Conservation (phyloP, 1,139 yeast genomes). For the Taphrina flavorubra region DNA sequence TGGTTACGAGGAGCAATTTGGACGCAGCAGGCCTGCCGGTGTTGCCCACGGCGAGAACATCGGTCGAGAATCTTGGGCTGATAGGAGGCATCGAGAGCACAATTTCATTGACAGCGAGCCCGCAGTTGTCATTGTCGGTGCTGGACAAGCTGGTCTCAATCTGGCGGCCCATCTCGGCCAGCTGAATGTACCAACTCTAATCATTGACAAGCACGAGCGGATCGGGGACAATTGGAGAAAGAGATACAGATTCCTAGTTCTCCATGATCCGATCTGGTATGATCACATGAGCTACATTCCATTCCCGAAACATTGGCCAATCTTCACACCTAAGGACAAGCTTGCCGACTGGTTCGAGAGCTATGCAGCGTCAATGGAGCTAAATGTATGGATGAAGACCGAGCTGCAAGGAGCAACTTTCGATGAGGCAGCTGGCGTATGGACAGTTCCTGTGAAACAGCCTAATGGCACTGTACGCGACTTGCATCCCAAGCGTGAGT, state of each 20-base stretch:
- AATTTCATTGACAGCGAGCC: conserved; percentile 53
- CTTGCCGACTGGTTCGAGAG: conserved; percentile 56
- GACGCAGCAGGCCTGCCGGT: conserved; percentile 54
- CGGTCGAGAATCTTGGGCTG: conserved; percentile 52
- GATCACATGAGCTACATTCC: conserved; percentile 55
- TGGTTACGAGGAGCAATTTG: conserved; percentile 52
- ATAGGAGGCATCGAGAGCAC: conserved; percentile 44
- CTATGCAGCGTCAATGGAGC: conserved; percentile 54
- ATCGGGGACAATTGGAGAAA: conserved; percentile 59
- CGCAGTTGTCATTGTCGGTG: conserved; percentile 56
- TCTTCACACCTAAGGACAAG: conserved; percentile 57
- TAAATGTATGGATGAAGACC: conserved; percentile 54
- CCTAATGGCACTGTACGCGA: conserved; percentile 48
- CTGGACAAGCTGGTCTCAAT: conserved; percentile 58
- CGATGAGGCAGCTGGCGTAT: conserved; percentile 50
- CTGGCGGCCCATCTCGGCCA: conserved; percentile 56
- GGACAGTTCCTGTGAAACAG: conserved; percentile 52
- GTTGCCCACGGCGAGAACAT: conserved; percentile 54
- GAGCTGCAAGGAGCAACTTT: conserved; percentile 52
- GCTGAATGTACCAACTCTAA: conserved; percentile 54
- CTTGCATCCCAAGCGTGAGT: conserved; percentile 47
- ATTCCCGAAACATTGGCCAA: conserved; percentile 56
- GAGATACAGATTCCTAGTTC: conserved; percentile 56
- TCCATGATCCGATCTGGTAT: conserved; percentile 58
- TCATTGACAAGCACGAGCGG: conserved; percentile 53